phyloP scores from a whole-genome alignment of 495 filamentous ascomycete genomes.

The Pyrenula massariospora region DNA sequence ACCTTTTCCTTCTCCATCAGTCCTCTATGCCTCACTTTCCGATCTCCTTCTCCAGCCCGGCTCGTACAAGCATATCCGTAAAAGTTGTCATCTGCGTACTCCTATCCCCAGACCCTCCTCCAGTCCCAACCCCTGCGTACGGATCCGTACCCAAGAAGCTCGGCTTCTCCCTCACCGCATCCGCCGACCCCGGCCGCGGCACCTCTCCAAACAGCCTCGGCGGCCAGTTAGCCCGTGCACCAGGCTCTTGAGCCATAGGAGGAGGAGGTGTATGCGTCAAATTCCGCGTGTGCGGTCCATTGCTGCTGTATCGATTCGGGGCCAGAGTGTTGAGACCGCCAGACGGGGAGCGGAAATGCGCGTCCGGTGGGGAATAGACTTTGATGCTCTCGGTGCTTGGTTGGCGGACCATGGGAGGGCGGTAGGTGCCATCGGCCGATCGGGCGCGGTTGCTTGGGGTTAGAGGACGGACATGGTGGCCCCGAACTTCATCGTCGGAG shows the following conservation, averaged over 20 bases:
- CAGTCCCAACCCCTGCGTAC: neutral
- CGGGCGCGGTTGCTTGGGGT: neutral
- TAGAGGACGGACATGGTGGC: neutral
- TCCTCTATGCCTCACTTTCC: neutral
- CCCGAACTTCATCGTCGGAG: conserved; percentile 1
- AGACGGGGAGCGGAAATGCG: neutral
- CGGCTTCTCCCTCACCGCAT: neutral
- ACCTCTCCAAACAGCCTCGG: neutral
- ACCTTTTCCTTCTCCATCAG: no score
- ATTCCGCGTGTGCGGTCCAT: no score
- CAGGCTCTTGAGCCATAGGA: neutral
- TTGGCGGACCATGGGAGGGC: conserved; percentile 21
- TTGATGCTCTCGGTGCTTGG: conserved; percentile 56
- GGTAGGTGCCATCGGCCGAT: conserved; percentile 1
- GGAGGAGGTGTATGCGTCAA: neutral
- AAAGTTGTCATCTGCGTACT: neutral
- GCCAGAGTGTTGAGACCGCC: neutral
- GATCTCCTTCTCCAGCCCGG: neutral
- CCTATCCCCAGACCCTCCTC: no score
- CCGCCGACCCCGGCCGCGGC: neutral
- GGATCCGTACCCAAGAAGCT: neutral
- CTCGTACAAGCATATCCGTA: neutral
- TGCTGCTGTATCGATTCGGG: neutral
- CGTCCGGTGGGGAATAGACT: conserved; percentile 52
- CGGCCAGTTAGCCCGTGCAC: neutral